phyloP scores from a whole-genome alignment of 257 asterid genomes.

The Lycium ferocissimum region DNA sequence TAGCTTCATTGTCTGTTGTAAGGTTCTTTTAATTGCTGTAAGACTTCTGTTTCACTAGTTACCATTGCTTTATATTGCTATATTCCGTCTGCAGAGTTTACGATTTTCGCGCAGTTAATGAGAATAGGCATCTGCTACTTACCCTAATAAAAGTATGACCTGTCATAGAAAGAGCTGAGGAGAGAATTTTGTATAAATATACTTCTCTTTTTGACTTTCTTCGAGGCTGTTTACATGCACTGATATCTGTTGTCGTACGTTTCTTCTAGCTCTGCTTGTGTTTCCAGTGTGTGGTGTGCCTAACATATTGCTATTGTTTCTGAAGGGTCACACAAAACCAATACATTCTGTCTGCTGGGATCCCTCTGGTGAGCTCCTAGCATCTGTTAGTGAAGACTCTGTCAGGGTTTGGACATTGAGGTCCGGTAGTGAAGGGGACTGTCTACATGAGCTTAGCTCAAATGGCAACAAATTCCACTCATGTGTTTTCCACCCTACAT shows the following conservation, averaged over 20 bases:
- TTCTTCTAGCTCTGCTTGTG: background rate
- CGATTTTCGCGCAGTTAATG: constrained; percentile 4
- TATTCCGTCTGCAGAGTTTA: background rate
- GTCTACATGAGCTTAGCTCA: constrained; percentile 83
- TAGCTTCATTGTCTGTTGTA: background rate
- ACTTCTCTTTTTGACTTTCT: background rate
- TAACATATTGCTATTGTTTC: background rate
- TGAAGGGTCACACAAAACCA: constrained; percentile 79
- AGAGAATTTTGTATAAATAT: background rate
- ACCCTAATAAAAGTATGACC: constrained; percentile 12
- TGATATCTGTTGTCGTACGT: background rate
- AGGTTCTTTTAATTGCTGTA: background rate
- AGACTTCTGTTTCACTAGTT: constrained; percentile 5
- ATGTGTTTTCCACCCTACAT: constrained; percentile 90
- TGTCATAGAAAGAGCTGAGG: background rate
- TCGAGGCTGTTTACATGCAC: background rate
- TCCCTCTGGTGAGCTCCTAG: constrained; percentile 82
- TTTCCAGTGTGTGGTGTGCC: background rate
- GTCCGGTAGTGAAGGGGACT: constrained; percentile 82
- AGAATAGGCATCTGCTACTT: background rate
- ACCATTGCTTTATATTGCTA: background rate
- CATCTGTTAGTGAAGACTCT: constrained; percentile 92
- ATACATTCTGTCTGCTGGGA: constrained; percentile 60
- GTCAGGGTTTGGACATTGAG: constrained; percentile 89
- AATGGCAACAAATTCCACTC: constrained; percentile 90